These are phyloP conservation scores for Syzygium jambos DNA, from an alignment of 345 rosid species.

Conservation along the genomic window DNA sequence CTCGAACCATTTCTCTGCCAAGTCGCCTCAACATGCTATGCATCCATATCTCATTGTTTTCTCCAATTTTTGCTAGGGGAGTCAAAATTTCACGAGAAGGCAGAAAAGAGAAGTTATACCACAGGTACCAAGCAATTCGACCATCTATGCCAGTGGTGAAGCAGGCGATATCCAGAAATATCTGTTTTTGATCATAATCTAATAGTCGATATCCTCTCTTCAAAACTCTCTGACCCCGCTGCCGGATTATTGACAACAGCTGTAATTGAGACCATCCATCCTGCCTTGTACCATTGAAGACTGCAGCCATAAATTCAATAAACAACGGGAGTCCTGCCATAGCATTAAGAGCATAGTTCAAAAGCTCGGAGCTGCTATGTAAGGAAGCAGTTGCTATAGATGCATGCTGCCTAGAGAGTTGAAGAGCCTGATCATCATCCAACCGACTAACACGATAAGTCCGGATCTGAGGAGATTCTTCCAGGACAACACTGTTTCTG, in stretches of 20 bases:
- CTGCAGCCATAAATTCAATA: background rate
- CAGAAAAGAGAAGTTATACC: background rate
- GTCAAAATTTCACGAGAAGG: background rate
- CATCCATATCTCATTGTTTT: background rate
- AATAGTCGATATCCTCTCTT: background rate
- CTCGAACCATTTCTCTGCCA: background rate
- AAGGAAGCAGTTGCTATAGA: background rate
- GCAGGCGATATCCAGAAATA: constrained; percentile 10
- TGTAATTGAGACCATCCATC: too few species aligned
- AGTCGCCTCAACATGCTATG: background rate
- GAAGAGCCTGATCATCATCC: background rate
- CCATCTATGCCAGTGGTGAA: background rate
- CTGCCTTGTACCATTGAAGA: background rate
- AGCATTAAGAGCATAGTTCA: background rate
- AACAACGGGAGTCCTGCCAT: background rate
- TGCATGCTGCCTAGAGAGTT: background rate
- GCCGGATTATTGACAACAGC: too few species aligned
- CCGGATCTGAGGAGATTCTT: background rate
- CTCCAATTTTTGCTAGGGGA: background rate
- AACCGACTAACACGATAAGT: background rate
- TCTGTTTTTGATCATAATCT: background rate
- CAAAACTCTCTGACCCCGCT: too few species aligned
- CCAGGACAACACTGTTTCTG: background rate
- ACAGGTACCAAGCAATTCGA: background rate
- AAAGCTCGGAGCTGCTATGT: background rate